Base-by-base conservation (phyloP, 495 filamentous ascomycete genomes). In the Penicillium angulare region DNA sequence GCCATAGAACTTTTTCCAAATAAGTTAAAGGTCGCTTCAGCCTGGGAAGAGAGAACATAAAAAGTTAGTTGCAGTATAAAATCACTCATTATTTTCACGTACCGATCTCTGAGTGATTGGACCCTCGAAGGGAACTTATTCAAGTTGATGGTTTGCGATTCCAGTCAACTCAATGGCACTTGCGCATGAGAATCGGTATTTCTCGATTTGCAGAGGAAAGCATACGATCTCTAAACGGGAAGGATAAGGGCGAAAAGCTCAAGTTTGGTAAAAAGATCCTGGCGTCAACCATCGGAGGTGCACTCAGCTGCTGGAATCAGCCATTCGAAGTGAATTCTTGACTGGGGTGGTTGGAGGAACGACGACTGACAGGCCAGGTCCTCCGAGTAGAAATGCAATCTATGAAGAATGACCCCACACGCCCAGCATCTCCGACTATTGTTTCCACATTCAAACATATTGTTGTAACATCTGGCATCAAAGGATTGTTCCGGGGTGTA, bases 1-100 rank as follows among this genome's bases (percentile, higher is more conserved):
- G 53, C 90, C 90, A 47, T 2, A 47, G 18, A 5, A 47, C 27
- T 15, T 47, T 47, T 22, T 47, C 44, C 10, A 31, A 34, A 16
- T 34, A 36, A 4, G 44, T 47, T 13, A 47, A 26, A 1, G 44
- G 44, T 5, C 44, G 44, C 12, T 47, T 13, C 9, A 44, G 26
- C 22, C 42, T 44, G 21, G 5, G n/a, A n/a, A 7, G 22, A 36
- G 12, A 18, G 34, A 38, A 15, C 21, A 38, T 16, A n/a, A 1
- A 2, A 17, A 17, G n/a, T 13, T 16, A 38, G n/a, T 16, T 38
- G 7, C 21, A 18, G 21, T 5, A 7, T 2, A 2, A 17, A 8
- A n/a, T 2, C 9, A 3, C 7, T 15, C 7, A 8, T 16, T 38
- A 7, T 5, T n/a, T 16, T 38, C 9, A 16, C 38, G 18, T 41